Evolutionary conservation across 331 rosid species (phyloP), one percentile per base, ranked within the genome.

Genomic region (Spiraea crenata): DNA sequence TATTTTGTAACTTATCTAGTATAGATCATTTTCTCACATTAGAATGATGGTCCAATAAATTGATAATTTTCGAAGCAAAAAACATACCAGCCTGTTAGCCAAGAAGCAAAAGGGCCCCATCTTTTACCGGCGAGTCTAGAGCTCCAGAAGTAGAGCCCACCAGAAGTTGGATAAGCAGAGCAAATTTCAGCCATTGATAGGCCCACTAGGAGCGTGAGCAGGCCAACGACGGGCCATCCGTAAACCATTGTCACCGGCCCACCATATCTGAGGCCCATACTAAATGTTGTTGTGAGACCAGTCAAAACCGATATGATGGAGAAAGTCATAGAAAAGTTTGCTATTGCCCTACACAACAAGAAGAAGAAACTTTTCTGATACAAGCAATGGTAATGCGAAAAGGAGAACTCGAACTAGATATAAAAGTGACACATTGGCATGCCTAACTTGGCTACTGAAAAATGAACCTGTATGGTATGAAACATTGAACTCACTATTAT

Each of bases 61-160:
- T 2, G 2, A 25, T 25, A 25, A 25, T 25, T 25, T 25, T 25
- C 31, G 31, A 25, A 25, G 31, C 31, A 25, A 25, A 25, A 13
- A n/a, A 52, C 82, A 4, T 63, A 85, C 89, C 89, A 85, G 66
- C 89, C 86, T 3, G 83, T 82, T 68, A 80, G 69, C 87, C 87
- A 82, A 40, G 85, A 82, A 19, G 85, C 89, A 17, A 80, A 64
- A 14, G 85, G 82, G 5, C 83, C 87, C 81, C 79, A 74, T 0
- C 46, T 62, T 17, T 37, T 0, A 12, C 85, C 80, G 6, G 76
- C 42, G 48, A 82, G 69, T 74, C 44, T 77, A 41, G 83, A 79
- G n/a, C 89, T 85, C 87, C 87, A 82, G 44, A 85, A 85, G 75
- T 82, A 85, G 19, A 85, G 87, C 25, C 89, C 89, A 34, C 83